A percentile compares a stretch with the other conserved stretches of the same genome.
Evolutionary conservation across 2,329 filamentous ascomycete species (phyloP).

Genomic region (Aspergillus puulaauensis): DNA sequence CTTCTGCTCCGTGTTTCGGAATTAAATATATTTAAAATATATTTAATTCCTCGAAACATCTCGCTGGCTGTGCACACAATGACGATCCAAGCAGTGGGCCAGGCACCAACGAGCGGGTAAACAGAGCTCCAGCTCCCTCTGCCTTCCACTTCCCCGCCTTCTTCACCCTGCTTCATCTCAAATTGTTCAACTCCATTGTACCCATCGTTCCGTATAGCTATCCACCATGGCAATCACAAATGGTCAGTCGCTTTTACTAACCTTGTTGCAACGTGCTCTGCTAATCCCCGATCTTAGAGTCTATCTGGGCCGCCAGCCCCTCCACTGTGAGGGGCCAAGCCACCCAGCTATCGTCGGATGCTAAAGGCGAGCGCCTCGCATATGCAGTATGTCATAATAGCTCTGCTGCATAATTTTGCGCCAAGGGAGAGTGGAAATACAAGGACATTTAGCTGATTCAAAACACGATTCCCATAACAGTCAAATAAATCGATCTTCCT

Average conservation of each 20-base stretch:
- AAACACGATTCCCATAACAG: constrained; percentile 46
- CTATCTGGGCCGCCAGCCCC: constrained; percentile 82
- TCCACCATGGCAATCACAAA: constrained; percentile 46
- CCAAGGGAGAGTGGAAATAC: neutral
- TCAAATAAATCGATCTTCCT: constrained; percentile 97
- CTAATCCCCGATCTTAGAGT: constrained; percentile 45
- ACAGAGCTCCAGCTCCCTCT: neutral
- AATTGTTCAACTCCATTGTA: neutral
- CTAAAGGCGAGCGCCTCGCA: constrained; percentile 86
- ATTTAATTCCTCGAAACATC: neutral
- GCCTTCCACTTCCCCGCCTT: neutral
- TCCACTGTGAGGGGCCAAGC: constrained; percentile 81
- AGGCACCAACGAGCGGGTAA: constrained; percentile 6
- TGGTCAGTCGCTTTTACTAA: constrained; percentile 28
- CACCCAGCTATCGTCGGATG: constrained; percentile 82
- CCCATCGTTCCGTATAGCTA: constrained; percentile 5
- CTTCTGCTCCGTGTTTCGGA: neutral
- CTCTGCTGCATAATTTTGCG: neutral
- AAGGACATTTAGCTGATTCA: neutral
- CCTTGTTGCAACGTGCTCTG: neutral
- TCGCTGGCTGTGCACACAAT: neutral
- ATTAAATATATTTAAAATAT: no score
- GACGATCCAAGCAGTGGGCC: constrained; percentile 4
- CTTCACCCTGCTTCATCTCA: constrained; percentile 8
- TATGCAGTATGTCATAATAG: constrained; percentile 68